phyloP scores from a whole-genome alignment of 306 rosid species.

The Mimosa bimucronata region DNA sequence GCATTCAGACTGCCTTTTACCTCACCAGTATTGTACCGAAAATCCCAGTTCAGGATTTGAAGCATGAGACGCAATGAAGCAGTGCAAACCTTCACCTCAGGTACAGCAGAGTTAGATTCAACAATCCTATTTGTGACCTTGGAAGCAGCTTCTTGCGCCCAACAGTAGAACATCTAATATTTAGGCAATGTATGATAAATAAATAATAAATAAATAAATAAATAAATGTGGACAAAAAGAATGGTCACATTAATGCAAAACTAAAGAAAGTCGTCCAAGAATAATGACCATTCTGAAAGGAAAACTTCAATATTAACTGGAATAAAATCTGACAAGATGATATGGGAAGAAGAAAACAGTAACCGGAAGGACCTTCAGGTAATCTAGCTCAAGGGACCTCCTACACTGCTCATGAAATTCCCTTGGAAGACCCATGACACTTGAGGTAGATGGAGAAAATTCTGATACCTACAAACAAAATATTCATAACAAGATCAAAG shows the following conservation, averaged over 20 bases:
- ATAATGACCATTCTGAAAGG: constrained; percentile 24
- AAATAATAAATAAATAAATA: neutral
- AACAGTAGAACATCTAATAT: constrained; percentile 72
- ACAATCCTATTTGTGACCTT: constrained; percentile 77
- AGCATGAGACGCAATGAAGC: constrained; percentile 86
- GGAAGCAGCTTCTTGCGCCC: constrained; percentile 90
- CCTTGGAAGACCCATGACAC: constrained; percentile 94
- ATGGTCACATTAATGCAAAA: constrained; percentile 14
- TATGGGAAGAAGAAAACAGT: constrained; percentile 21
- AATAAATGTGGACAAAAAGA: constrained; percentile 5
- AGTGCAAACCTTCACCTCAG: constrained; percentile 86
- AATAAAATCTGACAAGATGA: neutral
- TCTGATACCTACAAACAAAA: constrained; percentile 73
- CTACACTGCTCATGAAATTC: constrained; percentile 97
- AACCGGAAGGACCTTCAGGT: constrained; percentile 70
- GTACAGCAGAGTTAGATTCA: constrained; percentile 67
- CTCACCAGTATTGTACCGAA: constrained; percentile 50
- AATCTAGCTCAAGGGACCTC: constrained; percentile 74
- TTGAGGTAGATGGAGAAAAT: constrained; percentile 95
- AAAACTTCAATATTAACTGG: constrained; percentile 24
- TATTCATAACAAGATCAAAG: constrained; percentile 18
- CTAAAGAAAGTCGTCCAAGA: constrained; percentile 21
- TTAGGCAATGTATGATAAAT: constrained; percentile 18
- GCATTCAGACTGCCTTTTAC: constrained; percentile 50
- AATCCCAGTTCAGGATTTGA: constrained; percentile 98